Conservation (phyloP, 108 stramenopile species). For the Seminavis robusta region DNA sequence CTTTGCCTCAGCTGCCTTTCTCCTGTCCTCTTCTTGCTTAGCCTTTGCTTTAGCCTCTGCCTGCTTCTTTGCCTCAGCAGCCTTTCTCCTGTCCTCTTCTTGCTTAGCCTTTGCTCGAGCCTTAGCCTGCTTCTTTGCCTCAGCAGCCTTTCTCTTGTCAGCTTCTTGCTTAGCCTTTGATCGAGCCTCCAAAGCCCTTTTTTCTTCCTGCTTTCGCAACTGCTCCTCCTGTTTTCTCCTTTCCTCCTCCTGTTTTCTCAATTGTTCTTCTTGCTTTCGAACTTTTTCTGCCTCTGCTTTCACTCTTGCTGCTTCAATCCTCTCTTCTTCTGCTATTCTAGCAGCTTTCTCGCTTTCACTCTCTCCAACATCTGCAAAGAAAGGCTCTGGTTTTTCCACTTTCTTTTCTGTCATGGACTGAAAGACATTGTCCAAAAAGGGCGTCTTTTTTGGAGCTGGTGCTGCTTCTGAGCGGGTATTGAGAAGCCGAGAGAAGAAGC, state of each 20-base stretch:
- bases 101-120: background rate
- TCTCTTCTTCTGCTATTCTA: conserved; percentile 9
- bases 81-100: background rate
- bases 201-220: conserved; percentile 2
- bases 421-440: background rate
- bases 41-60: background rate
- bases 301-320: conserved; percentile 14
- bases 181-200: no score
- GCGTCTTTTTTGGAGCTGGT: no score
- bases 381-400: no score
- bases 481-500: no score
- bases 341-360: no score
- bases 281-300: conserved; percentile 15
- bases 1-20: background rate
- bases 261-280: background rate
- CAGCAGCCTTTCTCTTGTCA: background rate
- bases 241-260: background rate
- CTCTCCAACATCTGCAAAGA: no score
- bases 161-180: background rate
- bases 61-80: no score
- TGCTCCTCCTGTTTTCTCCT: background rate
- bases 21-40: background rate
- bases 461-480: no score
- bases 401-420: background rate
- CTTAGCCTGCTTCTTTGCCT: background rate